These are phyloP conservation scores for Cucurbita moschata DNA, from an alignment of 306 rosid species.

Conservation along the genomic window DNA sequence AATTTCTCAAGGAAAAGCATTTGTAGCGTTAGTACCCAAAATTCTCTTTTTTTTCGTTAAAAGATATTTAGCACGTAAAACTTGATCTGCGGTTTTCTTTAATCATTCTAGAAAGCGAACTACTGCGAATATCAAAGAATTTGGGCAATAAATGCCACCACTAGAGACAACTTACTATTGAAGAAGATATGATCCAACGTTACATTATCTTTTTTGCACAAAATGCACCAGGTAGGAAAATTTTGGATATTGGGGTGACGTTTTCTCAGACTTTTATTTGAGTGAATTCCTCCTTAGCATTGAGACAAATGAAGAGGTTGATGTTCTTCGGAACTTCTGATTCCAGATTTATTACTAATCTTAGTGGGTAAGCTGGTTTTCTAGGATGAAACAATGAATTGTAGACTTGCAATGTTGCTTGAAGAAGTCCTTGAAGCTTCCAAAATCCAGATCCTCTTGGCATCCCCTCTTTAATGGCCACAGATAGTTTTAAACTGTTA, in stretches of 20 bases:
- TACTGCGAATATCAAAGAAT: background rate
- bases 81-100: background rate
- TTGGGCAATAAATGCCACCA: background rate
- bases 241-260: background rate
- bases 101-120: background rate
- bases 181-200: background rate
- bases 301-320: background rate
- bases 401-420: background rate
- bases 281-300: background rate
- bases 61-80: background rate
- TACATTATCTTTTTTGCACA: background rate
- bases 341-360: background rate
- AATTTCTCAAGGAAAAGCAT: background rate
- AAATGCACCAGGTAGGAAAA: background rate
- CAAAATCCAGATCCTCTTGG: background rate
- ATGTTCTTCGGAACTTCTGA: background rate
- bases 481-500: background rate
- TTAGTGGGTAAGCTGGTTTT: background rate
- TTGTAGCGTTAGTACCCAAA: background rate
- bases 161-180: background rate
- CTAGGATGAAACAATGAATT: background rate
- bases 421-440: background rate
- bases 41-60: background rate
- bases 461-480: too few species aligned
- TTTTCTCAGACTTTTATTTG: background rate